These are phyloP conservation scores for Oryza glumipatula DNA, from an alignment of 176 grass and related monocot genomes.

Conservation along the genomic window DNA sequence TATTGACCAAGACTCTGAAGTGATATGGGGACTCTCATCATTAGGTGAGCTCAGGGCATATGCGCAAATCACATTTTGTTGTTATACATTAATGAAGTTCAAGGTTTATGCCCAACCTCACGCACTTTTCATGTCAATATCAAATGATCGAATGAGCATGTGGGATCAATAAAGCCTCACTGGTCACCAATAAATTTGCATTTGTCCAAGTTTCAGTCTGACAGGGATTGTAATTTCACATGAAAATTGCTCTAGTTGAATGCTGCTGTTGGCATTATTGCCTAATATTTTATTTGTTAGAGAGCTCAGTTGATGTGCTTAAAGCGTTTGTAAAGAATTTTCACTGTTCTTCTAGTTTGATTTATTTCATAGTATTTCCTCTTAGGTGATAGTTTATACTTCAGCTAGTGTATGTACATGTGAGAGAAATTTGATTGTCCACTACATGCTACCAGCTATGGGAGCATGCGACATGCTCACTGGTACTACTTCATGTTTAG, in stretches of 20 bases:
- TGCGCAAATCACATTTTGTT: neutral
- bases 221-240: constrained; percentile 6
- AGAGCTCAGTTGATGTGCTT: neutral
- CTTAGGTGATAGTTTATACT: neutral
- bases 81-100: constrained; percentile 13
- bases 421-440: constrained; percentile 1
- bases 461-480: constrained; percentile 1
- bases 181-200: neutral
- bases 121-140: neutral
- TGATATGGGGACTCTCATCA: neutral
- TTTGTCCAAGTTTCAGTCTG: neutral
- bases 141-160: neutral
- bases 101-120: neutral
- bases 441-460: neutral
- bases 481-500: neutral
- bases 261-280: constrained; percentile 4
- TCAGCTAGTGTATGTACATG: neutral
- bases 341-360: neutral
- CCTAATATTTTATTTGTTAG: neutral
- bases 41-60: neutral
- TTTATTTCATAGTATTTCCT: neutral
- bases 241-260: constrained; percentile 10
- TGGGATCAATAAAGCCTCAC: constrained; percentile 14
- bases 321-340: neutral
- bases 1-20: constrained; percentile 1